These are phyloP conservation scores for Metschnikowia orientalis DNA, from an alignment of 805 yeast species.

Conservation along the genomic window DNA sequence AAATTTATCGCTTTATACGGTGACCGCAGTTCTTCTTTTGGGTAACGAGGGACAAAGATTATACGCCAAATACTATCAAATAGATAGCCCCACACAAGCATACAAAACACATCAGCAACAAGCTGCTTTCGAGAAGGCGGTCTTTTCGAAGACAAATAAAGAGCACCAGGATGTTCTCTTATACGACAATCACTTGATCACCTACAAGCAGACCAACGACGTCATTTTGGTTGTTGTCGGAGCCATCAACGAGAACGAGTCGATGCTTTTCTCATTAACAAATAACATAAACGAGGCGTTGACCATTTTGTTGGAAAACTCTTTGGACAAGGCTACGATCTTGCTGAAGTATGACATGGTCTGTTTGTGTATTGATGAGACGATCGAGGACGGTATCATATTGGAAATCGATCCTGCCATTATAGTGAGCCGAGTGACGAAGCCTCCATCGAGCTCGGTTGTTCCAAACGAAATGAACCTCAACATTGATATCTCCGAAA, in stretches of 20 bases:
- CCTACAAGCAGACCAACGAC: slow-evolving; percentile 85
- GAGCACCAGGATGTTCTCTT: slow-evolving; percentile 76
- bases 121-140: slow-evolving; percentile 64
- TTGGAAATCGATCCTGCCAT: slow-evolving; percentile 85
- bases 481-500: slow-evolving; percentile 65
- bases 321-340: slow-evolving; percentile 73
- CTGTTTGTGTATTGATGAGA: slow-evolving; percentile 82
- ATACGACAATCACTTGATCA: slow-evolving; percentile 72
- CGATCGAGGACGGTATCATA: slow-evolving; percentile 89
- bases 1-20: slow-evolving; percentile 69
- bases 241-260: slow-evolving; percentile 78
- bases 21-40: slow-evolving; percentile 73
- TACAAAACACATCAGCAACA: slow-evolving; percentile 57
- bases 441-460: slow-evolving; percentile 52
- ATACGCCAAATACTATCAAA: slow-evolving; percentile 77
- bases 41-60: slow-evolving; percentile 79
- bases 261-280: slow-evolving; percentile 68
- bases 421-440: slow-evolving; percentile 88
- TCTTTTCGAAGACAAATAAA: slow-evolving; percentile 74
- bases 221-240: slow-evolving; percentile 69
- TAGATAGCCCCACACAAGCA: slow-evolving; percentile 39
- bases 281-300: slow-evolving; percentile 78
- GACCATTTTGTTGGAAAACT: slow-evolving; percentile 63
- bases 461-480: slow-evolving; percentile 52
- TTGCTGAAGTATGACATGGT: slow-evolving; percentile 84